These are phyloP conservation scores for Suaeda aralocaspica DNA, from an alignment of 148 eudicot genomes.

Conservation along the genomic window DNA sequence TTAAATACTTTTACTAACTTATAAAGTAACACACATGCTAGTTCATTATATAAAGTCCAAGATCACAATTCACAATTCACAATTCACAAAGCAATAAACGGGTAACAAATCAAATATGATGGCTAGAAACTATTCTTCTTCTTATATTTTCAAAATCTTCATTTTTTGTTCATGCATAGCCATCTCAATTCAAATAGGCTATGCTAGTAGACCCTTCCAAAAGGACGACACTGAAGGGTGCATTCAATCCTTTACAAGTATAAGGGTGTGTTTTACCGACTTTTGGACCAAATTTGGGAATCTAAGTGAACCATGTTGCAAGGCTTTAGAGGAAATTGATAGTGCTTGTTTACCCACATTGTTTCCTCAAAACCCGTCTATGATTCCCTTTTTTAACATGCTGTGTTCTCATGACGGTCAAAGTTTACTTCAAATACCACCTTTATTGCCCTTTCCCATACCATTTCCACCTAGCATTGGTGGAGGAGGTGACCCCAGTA, in stretches of 20 bases:
- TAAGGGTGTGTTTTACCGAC: neutral
- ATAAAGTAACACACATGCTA: too few species aligned
- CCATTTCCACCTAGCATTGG: neutral
- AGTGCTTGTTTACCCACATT: neutral
- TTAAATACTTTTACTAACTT: too few species aligned
- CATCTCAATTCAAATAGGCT: neutral
- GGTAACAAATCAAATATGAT: too few species aligned
- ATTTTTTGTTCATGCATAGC: neutral
- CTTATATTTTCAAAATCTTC: neutral
- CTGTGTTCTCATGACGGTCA: neutral
- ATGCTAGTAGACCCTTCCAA: too few species aligned
- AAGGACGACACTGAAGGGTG: constrained; percentile 4
- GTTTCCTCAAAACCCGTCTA: neutral
- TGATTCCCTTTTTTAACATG: neutral
- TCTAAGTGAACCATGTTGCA: too few species aligned
- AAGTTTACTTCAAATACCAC: neutral
- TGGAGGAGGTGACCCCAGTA: too few species aligned
- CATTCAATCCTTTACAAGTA: neutral
- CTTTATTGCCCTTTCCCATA: neutral
- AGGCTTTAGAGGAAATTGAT: neutral
- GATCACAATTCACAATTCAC: too few species aligned
- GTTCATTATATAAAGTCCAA: too few species aligned
- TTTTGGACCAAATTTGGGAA: neutral
- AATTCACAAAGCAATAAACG: too few species aligned
- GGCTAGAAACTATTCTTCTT: neutral